Percentiles rank a stretch among this genome's conserved stretches.
Conservation (phyloP, 2,329 filamentous ascomycete genomes). For the Pseudopyricularia cyperi region DNA sequence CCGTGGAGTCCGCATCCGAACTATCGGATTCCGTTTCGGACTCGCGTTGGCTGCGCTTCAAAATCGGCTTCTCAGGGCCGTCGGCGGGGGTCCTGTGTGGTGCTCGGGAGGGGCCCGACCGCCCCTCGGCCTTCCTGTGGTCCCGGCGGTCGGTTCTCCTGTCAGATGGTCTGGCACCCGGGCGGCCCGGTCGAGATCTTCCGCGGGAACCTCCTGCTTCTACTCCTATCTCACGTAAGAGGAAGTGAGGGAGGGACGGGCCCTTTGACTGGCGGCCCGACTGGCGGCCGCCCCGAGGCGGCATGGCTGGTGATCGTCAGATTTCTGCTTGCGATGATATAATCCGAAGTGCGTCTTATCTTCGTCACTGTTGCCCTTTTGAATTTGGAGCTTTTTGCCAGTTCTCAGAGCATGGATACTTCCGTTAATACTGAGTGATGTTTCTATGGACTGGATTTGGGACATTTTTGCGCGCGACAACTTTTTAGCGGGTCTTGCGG, state of each 20-base stretch:
- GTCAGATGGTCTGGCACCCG: neutral
- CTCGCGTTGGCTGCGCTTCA: neutral
- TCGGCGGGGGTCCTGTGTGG: neutral
- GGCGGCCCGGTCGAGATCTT: neutral
- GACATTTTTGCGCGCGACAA: neutral
- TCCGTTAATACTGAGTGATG: neutral
- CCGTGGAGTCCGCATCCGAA: neutral
- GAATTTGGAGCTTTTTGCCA: too few species aligned
- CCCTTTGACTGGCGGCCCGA: conserved; percentile 14
- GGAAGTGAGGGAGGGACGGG: conserved; percentile 26
- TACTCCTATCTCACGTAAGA: conserved; percentile 29
- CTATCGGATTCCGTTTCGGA: neutral
- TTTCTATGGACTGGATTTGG: neutral
- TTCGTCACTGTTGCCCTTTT: too few species aligned
- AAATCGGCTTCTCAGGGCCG: neutral
- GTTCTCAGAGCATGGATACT: too few species aligned
- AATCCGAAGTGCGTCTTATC: too few species aligned
- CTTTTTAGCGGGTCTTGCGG: neutral
- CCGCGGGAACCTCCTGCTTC: conserved; percentile 4
- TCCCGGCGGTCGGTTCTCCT: neutral
- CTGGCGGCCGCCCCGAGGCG: neutral
- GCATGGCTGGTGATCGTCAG: neutral
- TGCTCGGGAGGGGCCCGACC: neutral
- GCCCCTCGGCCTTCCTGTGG: neutral
- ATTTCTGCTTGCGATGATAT: neutral